phyloP scores from a whole-genome alignment of 2,329 filamentous ascomycete genomes.

The Xylariaceae sp. region DNA sequence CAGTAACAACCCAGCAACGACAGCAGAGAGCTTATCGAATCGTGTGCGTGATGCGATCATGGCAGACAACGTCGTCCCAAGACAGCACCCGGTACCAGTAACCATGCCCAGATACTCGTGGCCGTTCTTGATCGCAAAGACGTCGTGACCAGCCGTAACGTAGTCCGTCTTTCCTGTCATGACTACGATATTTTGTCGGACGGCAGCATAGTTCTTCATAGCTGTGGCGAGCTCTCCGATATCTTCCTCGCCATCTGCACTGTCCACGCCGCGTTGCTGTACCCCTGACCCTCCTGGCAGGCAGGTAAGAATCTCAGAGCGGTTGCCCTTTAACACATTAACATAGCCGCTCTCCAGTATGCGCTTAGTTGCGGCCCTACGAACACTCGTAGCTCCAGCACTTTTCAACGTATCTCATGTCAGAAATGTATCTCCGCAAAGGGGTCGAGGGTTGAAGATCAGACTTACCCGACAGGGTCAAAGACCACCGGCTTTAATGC shows the following conservation, averaged over 20 bases:
- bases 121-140: constrained; percentile 69
- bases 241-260: constrained; percentile 57
- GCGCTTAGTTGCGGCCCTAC: constrained; percentile 63
- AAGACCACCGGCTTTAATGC: constrained; percentile 71
- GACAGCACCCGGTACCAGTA: constrained; percentile 77
- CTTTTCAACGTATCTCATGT: constrained; percentile 31
- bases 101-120: constrained; percentile 64
- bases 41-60: constrained; percentile 58
- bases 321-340: constrained; percentile 89
- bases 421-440: background rate
- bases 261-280: constrained; percentile 76
- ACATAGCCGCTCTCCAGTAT: constrained; percentile 73
- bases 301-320: constrained; percentile 82
- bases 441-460: background rate
- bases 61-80: constrained; percentile 76
- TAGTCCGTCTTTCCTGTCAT: constrained; percentile 78
- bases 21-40: constrained; percentile 64
- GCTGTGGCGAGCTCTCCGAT: constrained; percentile 54
- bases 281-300: constrained; percentile 30
- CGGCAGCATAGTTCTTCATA: constrained; percentile 59
- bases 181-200: constrained; percentile 67
- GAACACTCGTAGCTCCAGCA: constrained; percentile 72
- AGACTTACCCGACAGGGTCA: constrained; percentile 73
- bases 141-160: constrained; percentile 66
- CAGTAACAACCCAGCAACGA: constrained; percentile 66